Base-by-base conservation (phyloP, 345 rosid species). In the Mercurialis annua region DNA sequence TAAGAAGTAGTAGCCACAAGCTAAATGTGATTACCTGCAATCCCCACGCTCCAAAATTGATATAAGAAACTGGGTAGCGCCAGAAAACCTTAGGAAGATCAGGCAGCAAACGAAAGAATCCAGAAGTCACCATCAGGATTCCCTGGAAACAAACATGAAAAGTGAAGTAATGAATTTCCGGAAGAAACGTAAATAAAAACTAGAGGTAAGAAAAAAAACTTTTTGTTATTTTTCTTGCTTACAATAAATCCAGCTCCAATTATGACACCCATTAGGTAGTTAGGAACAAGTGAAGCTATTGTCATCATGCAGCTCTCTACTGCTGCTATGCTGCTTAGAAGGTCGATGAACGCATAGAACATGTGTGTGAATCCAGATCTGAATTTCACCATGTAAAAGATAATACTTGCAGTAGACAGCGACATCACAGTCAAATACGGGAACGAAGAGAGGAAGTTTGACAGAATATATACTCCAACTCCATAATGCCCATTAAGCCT, bases 251-350 rank as follows among this genome's bases (percentile, higher is more conserved):
- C 85, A 0, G 84, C 74, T 73, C 85, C 85, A 34, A 81, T 34
- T 16, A 81, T 70, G 76, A 84, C 24, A 59, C 88, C 88, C 75
- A 67, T 77, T 49, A 84, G 34, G 81, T 66, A 84, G 79, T 84
- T 84, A 67, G 85, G 84, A 67, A 84, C 88, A 30, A 84, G 29
- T 10, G 88, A 73, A 63, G 88, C 85, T 70, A 84, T 80, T 34
- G 78, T 71, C 84, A 84, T 81, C 85, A 81, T 81, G 78, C 82
- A 77, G 76, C 85, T 80, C 73, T 84, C 85, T 6, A 84, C 74
- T 2, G 77, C 63, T 57, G 88, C 81, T n/a, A 84, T 76, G 76
- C 76, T 62, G 78, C 59, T 47, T 12, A 64, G 1, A 21, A 84
- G 85, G 64, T 76, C 84, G 3, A 84, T 71, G 61, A 63, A 67